Conservation (phyloP, 1,284 basidiomycete genomes). For the Dichomitus squalens region DNA sequence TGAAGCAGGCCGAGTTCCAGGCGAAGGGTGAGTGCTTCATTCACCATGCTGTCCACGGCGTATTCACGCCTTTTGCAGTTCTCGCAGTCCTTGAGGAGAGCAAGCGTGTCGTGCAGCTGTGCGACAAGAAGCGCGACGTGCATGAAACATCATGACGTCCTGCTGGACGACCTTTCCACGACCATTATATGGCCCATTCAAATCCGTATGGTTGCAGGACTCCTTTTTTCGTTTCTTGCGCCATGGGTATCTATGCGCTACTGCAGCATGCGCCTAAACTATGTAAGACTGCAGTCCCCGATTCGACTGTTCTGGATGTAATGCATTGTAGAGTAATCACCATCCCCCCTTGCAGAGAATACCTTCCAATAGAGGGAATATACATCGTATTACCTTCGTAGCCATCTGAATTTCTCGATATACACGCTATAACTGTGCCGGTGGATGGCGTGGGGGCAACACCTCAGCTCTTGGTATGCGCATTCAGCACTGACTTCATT, state of each 20-base stretch:
- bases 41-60: background rate
- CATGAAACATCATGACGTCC: slow-evolving; percentile 21
- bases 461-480: too few species aligned
- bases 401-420: too few species aligned
- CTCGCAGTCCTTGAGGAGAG: slow-evolving; percentile 61
- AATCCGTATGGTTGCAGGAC: slow-evolving; percentile 4
- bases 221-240: background rate
- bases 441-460: too few species aligned
- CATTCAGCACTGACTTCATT: too few species aligned
- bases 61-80: slow-evolving; percentile 39
- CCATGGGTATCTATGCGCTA: background rate
- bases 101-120: slow-evolving; percentile 48
- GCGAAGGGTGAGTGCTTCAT: slow-evolving; percentile 50
- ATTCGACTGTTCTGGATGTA: too few species aligned
- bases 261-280: background rate
- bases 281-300: background rate
- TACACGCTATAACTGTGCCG: too few species aligned
- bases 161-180: background rate
- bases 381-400: too few species aligned
- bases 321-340: too few species aligned
- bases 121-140: slow-evolving; percentile 45
- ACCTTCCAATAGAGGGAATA: too few species aligned
- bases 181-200: background rate
- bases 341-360: too few species aligned
- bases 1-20: slow-evolving; percentile 57